phyloP scores from a whole-genome alignment of 768 basidiomycete genomes.

The Rhodotorula kratochvilovae region DNA sequence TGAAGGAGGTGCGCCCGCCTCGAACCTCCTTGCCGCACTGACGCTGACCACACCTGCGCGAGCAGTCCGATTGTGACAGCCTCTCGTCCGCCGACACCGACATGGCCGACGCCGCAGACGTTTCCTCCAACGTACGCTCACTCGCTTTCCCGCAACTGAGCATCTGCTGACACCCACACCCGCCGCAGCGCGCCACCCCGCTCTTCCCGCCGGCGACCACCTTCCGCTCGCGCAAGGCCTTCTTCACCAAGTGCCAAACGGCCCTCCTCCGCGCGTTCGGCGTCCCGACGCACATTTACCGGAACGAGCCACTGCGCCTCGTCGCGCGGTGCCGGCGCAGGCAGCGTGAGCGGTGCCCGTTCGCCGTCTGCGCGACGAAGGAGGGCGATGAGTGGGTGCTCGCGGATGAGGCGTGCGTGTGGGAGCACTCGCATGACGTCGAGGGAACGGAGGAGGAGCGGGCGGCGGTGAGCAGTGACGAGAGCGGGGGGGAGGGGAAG shows the following conservation, averaged over 20 bases:
- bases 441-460: neutral
- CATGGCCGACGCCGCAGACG: neutral
- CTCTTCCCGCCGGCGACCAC: neutral
- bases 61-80: neutral
- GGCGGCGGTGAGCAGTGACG: neutral
- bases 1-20: too few relatives aligned
- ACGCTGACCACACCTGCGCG: neutral
- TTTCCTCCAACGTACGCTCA: neutral
- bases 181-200: neutral
- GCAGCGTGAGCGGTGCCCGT: neutral
- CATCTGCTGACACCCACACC: neutral
- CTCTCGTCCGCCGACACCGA: conserved; percentile 1
- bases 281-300: neutral
- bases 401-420: neutral
- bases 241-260: too few relatives aligned
- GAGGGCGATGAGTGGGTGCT: neutral
- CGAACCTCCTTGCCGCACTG: too few relatives aligned
- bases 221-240: neutral
- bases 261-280: neutral
- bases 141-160: neutral
- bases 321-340: neutral
- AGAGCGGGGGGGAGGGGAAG: too few relatives aligned
- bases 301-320: too few relatives aligned
- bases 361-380: neutral
- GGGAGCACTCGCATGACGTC: neutral